These are phyloP conservation scores for Cerrena zonata DNA, from an alignment of 1,284 basidiomycete genomes.

Conservation along the genomic window DNA sequence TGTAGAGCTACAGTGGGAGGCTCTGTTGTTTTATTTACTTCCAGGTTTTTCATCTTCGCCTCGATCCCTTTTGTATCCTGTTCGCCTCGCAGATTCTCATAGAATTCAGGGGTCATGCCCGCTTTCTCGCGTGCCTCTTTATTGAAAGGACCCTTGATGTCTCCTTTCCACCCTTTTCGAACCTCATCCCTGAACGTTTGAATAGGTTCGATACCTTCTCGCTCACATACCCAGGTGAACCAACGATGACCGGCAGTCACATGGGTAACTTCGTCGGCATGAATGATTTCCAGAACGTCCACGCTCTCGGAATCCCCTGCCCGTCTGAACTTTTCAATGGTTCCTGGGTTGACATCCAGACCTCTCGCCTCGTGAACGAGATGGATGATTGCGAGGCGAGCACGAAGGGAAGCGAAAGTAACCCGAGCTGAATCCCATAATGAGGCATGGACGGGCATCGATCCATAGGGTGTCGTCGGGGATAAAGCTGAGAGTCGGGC, in stretches of 20 bases:
- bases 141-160: slow-evolving; percentile 84
- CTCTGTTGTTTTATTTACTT: neutral
- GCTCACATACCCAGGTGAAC: slow-evolving; percentile 76
- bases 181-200: slow-evolving; percentile 73
- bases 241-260: slow-evolving; percentile 80
- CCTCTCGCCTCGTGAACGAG: slow-evolving; percentile 86
- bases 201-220: slow-evolving; percentile 64
- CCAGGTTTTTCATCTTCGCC: neutral
- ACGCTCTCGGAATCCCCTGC: slow-evolving; percentile 72
- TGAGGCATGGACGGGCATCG: slow-evolving; percentile 67
- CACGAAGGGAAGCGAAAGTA: slow-evolving; percentile 67
- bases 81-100: slow-evolving; percentile 67
- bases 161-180: slow-evolving; percentile 67
- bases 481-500: slow-evolving; percentile 58
- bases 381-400: slow-evolving; percentile 82
- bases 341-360: slow-evolving; percentile 80
- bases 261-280: slow-evolving; percentile 81
- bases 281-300: slow-evolving; percentile 68
- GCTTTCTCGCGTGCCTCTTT: slow-evolving; percentile 69
- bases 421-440: slow-evolving; percentile 79
- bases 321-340: slow-evolving; percentile 71
- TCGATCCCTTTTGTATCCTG: slow-evolving; percentile 13
- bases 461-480: slow-evolving; percentile 71
- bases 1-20: neutral
- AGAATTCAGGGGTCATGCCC: slow-evolving; percentile 66